phyloP scores from a whole-genome alignment of 352 stramenopile genomes.

The Aphanomyces astaci region DNA sequence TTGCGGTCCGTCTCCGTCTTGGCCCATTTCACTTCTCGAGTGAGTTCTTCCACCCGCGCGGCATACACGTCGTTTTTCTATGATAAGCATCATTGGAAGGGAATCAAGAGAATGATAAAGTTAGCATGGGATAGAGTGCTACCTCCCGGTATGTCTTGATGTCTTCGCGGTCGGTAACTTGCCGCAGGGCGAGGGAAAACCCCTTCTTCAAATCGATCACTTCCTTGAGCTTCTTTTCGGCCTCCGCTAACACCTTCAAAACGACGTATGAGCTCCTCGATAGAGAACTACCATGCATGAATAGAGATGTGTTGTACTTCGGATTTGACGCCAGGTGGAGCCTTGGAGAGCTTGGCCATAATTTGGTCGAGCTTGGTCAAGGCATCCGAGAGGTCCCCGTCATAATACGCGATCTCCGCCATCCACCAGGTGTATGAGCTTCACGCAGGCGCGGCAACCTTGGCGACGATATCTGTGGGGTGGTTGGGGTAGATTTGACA shows the following conservation, averaged over 20 bases:
- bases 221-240: conserved; percentile 78
- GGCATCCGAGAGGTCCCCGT: conserved; percentile 73
- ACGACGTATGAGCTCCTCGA: not conserved
- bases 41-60: conserved; percentile 71
- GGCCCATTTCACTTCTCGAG: conserved; percentile 68
- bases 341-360: conserved; percentile 77
- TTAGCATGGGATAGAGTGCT: too few species aligned
- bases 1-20: conserved; percentile 70
- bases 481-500: conserved; percentile 9
- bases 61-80: conserved; percentile 82
- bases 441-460: too few species aligned
- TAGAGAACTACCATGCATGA: not conserved
- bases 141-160: conserved; percentile 64
- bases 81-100: too few species aligned
- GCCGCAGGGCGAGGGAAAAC: conserved; percentile 68
- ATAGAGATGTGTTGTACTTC: conserved; percentile 35
- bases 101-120: too few species aligned
- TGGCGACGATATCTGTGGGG: not conserved
- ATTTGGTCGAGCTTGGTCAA: conserved; percentile 79
- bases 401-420: conserved; percentile 84
- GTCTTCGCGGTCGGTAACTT: conserved; percentile 57
- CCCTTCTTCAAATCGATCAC: conserved; percentile 80
- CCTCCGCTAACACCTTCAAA: conserved; percentile 54
- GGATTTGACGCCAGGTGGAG: conserved; percentile 51
- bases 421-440: conserved; percentile 31